phyloP scores from a whole-genome alignment of 108 stramenopile genomes.

The Schizochytrium sp. region DNA sequence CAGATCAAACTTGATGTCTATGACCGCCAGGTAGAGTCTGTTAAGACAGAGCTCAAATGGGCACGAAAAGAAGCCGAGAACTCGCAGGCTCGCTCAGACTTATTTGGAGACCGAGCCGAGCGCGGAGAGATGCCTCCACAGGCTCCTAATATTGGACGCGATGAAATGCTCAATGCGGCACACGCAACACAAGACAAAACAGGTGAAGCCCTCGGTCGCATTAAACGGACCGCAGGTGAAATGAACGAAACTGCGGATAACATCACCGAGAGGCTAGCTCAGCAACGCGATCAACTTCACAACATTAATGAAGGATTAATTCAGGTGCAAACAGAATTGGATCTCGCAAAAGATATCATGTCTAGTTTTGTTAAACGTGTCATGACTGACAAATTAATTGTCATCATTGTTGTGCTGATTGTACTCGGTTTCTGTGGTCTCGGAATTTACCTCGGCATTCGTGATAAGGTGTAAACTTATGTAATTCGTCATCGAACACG shows the following conservation, averaged over 20 bases:
- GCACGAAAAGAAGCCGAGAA: background rate
- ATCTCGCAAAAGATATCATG: conserved; percentile 31
- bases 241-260: conserved; percentile 26
- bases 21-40: conserved; percentile 19
- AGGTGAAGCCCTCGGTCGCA: background rate
- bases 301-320: background rate
- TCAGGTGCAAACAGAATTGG: conserved; percentile 21
- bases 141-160: conserved; percentile 15
- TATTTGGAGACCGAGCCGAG: conserved; percentile 37
- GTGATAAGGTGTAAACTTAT: background rate
- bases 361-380: conserved; percentile 54
- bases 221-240: background rate
- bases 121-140: background rate
- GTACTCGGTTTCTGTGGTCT: conserved; percentile 23
- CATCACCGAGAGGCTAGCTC: background rate
- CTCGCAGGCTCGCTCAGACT: background rate
- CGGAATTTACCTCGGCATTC: conserved; percentile 7
- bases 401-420: conserved; percentile 34
- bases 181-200: conserved; percentile 32
- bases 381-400: conserved; percentile 46
- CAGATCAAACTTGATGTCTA: conserved; percentile 50
- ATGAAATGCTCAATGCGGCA: conserved; percentile 38
- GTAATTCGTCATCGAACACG: background rate
- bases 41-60: conserved; percentile 50
- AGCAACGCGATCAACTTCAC: conserved; percentile 23